Evolutionary conservation across 164 flowering plant species (phyloP), one percentile per base, ranked within the genome.

Genomic region (Magnolia officinalis): DNA sequence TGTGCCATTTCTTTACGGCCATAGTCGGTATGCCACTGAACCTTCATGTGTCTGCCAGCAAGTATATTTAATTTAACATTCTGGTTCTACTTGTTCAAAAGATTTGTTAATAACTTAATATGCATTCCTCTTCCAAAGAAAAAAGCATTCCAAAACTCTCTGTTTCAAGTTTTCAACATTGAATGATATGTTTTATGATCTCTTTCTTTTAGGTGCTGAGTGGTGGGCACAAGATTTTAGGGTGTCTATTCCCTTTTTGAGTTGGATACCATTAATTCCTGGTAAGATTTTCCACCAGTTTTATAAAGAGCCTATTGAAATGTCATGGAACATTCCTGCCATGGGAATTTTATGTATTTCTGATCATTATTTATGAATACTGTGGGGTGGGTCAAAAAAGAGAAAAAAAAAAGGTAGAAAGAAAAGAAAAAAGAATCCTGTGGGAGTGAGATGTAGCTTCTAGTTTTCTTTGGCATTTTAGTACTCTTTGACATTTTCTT

Each of bases 171-270:
- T 11, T 55, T 55, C 61, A 55, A 11, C 16, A 55, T 55, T 55
- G 61, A 55, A 11, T 55, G 61, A 16, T 11, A 11, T 55, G 13
- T 55, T 55, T 55, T 11, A 29, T 26, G 16, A 14, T 31, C 64
- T 77, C 73, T 79, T 73, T 70, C 29, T 78, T 80, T 79, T 80
- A 96, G 99, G 99, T 80, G 89, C 98, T 77, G 93, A 90, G 80
- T 96, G 99, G 99, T 96, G 98, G 98, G 87, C 70, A 74, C 94
- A 90, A 51, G 78, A 81, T 14, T 88, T 94, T 74, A 92, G 96
- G 71, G 82, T 78, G 76, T 92, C 97, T 10, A 31, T 94, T 14
- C 94, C 97, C 8, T 78, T 96, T 21, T 66, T 94, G 71, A 87
- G 90, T 81, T 96, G 98, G 99, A 61, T 96, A 55, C 98, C 98